A percentile compares a stretch with the other conserved stretches of the same genome.
phyloP scores from a whole-genome alignment of 2,329 filamentous ascomycete genomes.

The Trichoderma polysporum region DNA sequence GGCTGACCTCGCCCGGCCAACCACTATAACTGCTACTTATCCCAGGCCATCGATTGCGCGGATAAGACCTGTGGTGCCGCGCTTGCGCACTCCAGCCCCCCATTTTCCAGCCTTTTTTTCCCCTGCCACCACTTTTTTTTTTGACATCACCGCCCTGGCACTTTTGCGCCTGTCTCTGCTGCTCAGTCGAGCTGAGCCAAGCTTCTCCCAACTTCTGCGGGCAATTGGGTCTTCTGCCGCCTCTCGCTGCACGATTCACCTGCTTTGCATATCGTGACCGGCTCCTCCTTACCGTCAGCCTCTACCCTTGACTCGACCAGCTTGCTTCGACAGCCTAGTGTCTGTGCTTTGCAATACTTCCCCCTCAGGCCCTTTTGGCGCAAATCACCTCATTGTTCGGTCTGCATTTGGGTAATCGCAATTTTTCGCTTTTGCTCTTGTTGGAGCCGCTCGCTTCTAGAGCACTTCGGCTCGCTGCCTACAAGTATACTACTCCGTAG shows the following conservation, averaged over 20 bases:
- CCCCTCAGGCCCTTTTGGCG: neutral
- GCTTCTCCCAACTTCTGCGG: slow-evolving; percentile 7
- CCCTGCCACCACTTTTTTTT: slow-evolving; percentile 22
- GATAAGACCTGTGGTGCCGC: slow-evolving; percentile 6
- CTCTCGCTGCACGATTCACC: slow-evolving; percentile 16
- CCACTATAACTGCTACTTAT: slow-evolving; percentile 3
- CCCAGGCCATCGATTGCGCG: neutral
- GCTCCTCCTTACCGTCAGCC: neutral
- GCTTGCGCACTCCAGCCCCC: slow-evolving; percentile 20
- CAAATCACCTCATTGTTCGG: slow-evolving; percentile 10
- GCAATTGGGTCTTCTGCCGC: slow-evolving; percentile 18
- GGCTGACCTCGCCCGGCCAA: neutral
- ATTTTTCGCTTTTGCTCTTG: neutral
- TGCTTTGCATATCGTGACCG: slow-evolving; percentile 10
- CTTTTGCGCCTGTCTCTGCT: slow-evolving; percentile 8
- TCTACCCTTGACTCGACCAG: neutral
- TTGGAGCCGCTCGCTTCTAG: neutral
- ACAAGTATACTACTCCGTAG: neutral
- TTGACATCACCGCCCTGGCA: slow-evolving; percentile 21
- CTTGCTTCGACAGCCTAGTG: neutral
- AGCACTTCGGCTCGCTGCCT: neutral
- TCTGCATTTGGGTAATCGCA: neutral
- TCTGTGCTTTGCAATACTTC: neutral
- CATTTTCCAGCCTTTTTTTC: slow-evolving; percentile 21
- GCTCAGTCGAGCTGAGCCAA: slow-evolving; percentile 6